Conservation (phyloP, 179 eudicot genomes). For the Carnegiea gigantea region DNA sequence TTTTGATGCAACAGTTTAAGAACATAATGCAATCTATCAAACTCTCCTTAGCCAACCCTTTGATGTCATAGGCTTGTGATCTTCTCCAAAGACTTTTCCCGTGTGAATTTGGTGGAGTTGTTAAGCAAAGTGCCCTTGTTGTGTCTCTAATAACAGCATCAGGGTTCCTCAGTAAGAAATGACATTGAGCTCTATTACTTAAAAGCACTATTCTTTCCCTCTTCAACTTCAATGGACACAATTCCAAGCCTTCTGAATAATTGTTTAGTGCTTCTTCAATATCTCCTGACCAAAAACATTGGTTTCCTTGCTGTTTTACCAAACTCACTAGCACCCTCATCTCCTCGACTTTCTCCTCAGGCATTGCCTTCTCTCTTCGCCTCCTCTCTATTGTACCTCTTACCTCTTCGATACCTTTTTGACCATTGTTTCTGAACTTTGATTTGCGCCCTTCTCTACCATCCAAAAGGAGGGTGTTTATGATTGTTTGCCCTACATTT, state of each 20-base stretch:
- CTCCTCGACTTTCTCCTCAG: slow-evolving; percentile 35
- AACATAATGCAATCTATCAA: slow-evolving; percentile 60
- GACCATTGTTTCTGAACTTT: slow-evolving; percentile 18
- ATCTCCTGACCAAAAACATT: slow-evolving; percentile 37
- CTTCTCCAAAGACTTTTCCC: slow-evolving; percentile 58
- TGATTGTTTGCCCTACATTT: slow-evolving; percentile 46
- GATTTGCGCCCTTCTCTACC: slow-evolving; percentile 25
- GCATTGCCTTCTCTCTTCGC: slow-evolving; percentile 34
- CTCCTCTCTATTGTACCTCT: slow-evolving; percentile 36
- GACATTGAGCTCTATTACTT: slow-evolving; percentile 60
- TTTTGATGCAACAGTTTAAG: slow-evolving; percentile 33
- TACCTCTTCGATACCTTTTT: slow-evolving; percentile 31
- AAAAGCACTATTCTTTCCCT: slow-evolving; percentile 52
- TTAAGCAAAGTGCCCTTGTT: slow-evolving; percentile 52
- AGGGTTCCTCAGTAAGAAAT: slow-evolving; percentile 33
- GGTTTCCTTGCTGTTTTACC: slow-evolving; percentile 46
- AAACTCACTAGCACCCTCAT: slow-evolving; percentile 29
- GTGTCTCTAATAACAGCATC: slow-evolving; percentile 53
- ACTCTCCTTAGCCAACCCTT: slow-evolving; percentile 58
- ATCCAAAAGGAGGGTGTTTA: slow-evolving; percentile 33
- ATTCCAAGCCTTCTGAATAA: slow-evolving; percentile 44
- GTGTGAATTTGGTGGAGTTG: slow-evolving; percentile 40
- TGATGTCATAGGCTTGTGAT: slow-evolving; percentile 65
- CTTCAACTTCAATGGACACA: slow-evolving; percentile 48
- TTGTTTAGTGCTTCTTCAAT: slow-evolving; percentile 36